These are phyloP conservation scores for Geosmithia putterillii DNA, from an alignment of 2,329 filamentous ascomycete species.

Conservation along the genomic window DNA sequence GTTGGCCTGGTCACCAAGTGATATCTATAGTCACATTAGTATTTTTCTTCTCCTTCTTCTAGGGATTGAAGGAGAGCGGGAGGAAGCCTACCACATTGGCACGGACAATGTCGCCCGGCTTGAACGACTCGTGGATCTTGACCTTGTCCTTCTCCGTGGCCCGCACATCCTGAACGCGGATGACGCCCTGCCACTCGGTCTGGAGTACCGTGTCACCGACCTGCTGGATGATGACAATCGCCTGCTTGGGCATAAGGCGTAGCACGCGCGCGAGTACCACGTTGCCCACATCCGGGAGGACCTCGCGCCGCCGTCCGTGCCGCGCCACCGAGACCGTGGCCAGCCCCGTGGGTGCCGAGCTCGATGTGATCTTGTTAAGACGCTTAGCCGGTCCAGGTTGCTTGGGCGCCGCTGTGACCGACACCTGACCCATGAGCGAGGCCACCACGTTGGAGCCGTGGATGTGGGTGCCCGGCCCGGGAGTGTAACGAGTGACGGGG, in stretches of 20 bases:
- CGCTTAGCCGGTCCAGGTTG: slow-evolving; percentile 42
- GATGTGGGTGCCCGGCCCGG: slow-evolving; percentile 78
- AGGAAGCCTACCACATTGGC: slow-evolving; percentile 58
- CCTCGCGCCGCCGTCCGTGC: slow-evolving; percentile 45
- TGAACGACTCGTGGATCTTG: slow-evolving; percentile 79
- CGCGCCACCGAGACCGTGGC: slow-evolving; percentile 44
- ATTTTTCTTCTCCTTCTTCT: not conserved
- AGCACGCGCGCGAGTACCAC: slow-evolving; percentile 76
- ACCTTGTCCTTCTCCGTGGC: slow-evolving; percentile 95
- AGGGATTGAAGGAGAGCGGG: not conserved
- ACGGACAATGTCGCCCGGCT: slow-evolving; percentile 83
- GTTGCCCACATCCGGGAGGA: slow-evolving; percentile 71
- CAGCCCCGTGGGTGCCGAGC: slow-evolving; percentile 10
- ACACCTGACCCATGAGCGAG: slow-evolving; percentile 66
- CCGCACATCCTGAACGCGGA: slow-evolving; percentile 80
- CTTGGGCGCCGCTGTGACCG: slow-evolving; percentile 35
- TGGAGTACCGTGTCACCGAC: slow-evolving; percentile 61
- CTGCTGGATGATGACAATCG: slow-evolving; percentile 74
- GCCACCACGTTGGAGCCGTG: slow-evolving; percentile 64
- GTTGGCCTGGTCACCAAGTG: slow-evolving; percentile 82
- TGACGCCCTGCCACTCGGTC: slow-evolving; percentile 75
- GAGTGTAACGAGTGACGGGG: slow-evolving; percentile 48
- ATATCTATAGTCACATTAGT: slow-evolving; percentile 45
- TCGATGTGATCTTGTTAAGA: slow-evolving; percentile 40
- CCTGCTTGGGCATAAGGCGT: slow-evolving; percentile 74